Conservation (phyloP, 306 rosid species). For the Prunus kanzakura region DNA sequence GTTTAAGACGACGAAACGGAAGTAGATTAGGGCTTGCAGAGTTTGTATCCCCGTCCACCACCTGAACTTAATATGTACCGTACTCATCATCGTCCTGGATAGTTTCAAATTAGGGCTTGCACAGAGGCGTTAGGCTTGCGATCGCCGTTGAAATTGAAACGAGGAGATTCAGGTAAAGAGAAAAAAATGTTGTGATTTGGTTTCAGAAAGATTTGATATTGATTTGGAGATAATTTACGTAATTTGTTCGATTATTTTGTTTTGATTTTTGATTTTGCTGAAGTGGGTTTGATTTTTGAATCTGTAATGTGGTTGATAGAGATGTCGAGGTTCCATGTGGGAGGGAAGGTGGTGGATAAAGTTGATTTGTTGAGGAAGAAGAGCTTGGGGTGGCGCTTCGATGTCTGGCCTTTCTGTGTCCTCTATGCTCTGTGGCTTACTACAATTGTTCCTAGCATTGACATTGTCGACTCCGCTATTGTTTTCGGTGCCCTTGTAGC, state of each 20-base stretch:
- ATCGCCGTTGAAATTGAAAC: not conserved
- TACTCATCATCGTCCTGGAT: not conserved
- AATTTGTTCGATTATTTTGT: not conserved
- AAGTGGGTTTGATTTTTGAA: slow-evolving; percentile 19
- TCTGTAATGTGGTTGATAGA: not conserved
- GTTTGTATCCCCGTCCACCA: not conserved
- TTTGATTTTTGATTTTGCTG: slow-evolving; percentile 12
- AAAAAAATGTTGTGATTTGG: not conserved
- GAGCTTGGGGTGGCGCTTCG: slow-evolving; percentile 67
- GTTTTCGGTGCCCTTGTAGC: slow-evolving; percentile 63
- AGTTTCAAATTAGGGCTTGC: not conserved
- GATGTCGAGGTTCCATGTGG: slow-evolving; percentile 77
- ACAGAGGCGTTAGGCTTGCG: not conserved
- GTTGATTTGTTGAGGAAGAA: slow-evolving; percentile 80
- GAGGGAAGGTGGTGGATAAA: slow-evolving; percentile 87
- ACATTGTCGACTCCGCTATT: slow-evolving; percentile 64
- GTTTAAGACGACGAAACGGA: not conserved
- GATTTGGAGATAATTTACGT: not conserved
- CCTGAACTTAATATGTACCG: not conserved
- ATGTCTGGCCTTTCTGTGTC: slow-evolving; percentile 71
- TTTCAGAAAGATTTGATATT: not conserved
- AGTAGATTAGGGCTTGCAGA: not conserved
- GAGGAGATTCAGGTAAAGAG: not conserved
- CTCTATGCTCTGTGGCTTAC: slow-evolving; percentile 55
- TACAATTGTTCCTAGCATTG: slow-evolving; percentile 63